Evolutionary conservation across 73 alveolate genomes (phyloP), one percentile per base, ranked within the genome.

Genomic region (Symbiodinium pilosum): DNA sequence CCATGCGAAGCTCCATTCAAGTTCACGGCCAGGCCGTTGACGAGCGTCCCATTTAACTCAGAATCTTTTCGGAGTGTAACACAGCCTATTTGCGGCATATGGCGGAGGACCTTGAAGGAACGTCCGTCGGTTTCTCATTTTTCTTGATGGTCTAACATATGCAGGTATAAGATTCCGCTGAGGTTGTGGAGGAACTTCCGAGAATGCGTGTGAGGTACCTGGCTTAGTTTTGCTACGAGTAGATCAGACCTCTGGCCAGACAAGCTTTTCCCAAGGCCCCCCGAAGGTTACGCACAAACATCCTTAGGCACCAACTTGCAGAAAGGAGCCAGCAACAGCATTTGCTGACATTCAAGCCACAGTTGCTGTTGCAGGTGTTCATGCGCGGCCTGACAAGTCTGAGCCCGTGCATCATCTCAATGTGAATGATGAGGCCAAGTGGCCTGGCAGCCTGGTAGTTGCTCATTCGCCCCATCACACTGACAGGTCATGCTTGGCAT

Each of bases 1-100:
- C 94, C 56, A 87, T 87, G 94, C 84, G 59, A 39, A 36, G 85
- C 94, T 87, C 69, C 43, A 52, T 87, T 44, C 73, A 87, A 20
- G 85, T 56, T n/a, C 68, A 56, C 42, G 94, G 86, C 84, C 85
- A 87, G 94, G 94, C 85, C 16, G 77, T 14, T 14, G n/a, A n/a
- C n/a, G n/a, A n/a, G n/a, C n/a, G n/a, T n/a, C n/a, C n/a, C n/a
- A n/a, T n/a, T n/a, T n/a, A n/a, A n/a, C n/a, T n/a, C n/a, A n/a
- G n/a, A n/a, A n/a, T n/a, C n/a, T n/a, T n/a, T n/a, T n/a, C n/a
- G n/a, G n/a, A n/a, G n/a, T n/a, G n/a, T n/a, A n/a, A n/a, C n/a
- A n/a, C n/a, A n/a, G n/a, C n/a, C n/a, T n/a, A n/a, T n/a, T n/a
- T n/a, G n/a, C n/a, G n/a, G n/a, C n/a, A n/a, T n/a, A n/a, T n/a